Evolutionary conservation across 78 protist species (phyloP), one percentile per base, ranked within the genome.

Genomic region (Dictyostelium brefeldianum): DNA sequence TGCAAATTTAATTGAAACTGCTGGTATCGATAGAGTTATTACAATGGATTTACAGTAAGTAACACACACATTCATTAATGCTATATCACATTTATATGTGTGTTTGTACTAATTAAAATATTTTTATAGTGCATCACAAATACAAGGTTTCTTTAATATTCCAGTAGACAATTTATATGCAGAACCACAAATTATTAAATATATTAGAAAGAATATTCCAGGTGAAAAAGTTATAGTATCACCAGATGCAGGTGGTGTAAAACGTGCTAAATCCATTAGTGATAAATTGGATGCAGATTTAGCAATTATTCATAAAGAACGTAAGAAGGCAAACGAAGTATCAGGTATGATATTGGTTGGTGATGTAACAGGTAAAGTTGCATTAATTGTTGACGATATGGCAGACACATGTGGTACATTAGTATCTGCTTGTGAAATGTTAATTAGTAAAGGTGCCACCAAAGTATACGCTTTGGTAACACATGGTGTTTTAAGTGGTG

Each of bases 401-500:
- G 96, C 96, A 15, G 98, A 97, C 79, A 97, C 98, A 9, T 90
- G 97, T 64, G 97, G 97, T 27, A 97, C 98, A n/a, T 89, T 97
- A 59, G 69, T 56, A 56, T 93, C 73, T 10, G 83, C 98, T 20
- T 96, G 97, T 11, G 92, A 93, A 18, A 77, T 83, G 83, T 89
- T 97, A 71, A 29, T 57, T 59, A 77, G 85, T 71, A 67, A 59
- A 48, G 98, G 98, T 25, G 98, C 98, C 5, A 53, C 73, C 64
- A 47, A 56, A 77, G 98, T 96, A 47, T 77, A 80, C 36, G 97
- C 96, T 0, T 22, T 74, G n/a, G 94, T 79, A 12, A 85, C 91
- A 9, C 97, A 95, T 64, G 97, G 96, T 65, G 94, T 95, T 46
- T 70, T 95, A 31, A 54, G 89, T 31, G 97, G 97, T 47, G 71